phyloP scores from a whole-genome alignment of 441 rosid genomes.

The Flueggea neowawraea region DNA sequence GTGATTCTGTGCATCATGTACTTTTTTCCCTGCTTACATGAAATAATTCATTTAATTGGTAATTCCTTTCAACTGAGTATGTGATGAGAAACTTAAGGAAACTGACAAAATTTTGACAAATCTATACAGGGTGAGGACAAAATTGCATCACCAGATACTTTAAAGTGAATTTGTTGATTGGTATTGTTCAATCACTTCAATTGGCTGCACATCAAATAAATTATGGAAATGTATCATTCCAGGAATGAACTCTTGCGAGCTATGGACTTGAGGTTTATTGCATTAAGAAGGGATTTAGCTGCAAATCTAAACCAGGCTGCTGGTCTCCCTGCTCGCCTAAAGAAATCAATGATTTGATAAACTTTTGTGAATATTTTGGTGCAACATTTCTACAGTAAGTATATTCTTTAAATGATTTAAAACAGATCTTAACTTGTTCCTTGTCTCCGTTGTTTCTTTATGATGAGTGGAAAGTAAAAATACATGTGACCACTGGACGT shows the following conservation, averaged over 20 bases:
- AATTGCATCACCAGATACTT: constrained; percentile 38
- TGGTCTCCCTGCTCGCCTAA: constrained; percentile 32
- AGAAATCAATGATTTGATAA: constrained; percentile 34
- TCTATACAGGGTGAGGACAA: constrained; percentile 34
- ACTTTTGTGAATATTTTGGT: constrained; percentile 51
- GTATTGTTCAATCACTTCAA: too few relatives aligned
- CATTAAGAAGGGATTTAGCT: constrained; percentile 48
- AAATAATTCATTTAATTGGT: too few relatives aligned
- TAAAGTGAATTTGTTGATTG: constrained; percentile 38
- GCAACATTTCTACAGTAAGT: constrained; percentile 55
- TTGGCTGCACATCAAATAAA: not conserved
- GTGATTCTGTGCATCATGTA: too few relatives aligned
- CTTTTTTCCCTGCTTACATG: too few relatives aligned
- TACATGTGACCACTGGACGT: too few relatives aligned
- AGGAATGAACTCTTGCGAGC: constrained; percentile 64
- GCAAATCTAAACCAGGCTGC: constrained; percentile 38
- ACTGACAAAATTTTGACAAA: constrained; percentile 15
- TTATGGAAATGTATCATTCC: constrained; percentile 16
- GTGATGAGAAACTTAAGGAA: too few relatives aligned
- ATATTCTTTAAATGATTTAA: not conserved
- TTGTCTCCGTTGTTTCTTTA: too few relatives aligned
- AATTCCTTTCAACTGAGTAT: too few relatives aligned
- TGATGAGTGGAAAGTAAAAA: too few relatives aligned
- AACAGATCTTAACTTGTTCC: too few relatives aligned
- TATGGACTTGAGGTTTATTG: constrained; percentile 56